Evolutionary conservation across 2,329 filamentous ascomycete genomes (phyloP).

Genomic region (Beauveria pseudobassiana): DNA sequence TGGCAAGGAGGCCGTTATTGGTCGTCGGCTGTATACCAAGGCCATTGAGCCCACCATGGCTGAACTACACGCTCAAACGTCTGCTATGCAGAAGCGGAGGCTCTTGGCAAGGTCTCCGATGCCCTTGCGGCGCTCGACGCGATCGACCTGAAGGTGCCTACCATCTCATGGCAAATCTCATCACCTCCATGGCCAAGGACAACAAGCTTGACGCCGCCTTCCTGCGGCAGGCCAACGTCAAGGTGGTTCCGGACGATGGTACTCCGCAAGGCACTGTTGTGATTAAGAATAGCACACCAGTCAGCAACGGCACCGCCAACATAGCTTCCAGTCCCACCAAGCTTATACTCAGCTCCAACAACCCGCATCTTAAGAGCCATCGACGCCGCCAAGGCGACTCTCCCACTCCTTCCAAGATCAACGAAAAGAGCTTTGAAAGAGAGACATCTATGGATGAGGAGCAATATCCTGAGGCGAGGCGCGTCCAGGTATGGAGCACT

Average conservation of each 20-base stretch:
- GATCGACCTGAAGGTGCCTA: constrained; percentile 83
- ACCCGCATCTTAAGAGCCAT: constrained; percentile 77
- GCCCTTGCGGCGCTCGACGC: constrained; percentile 80
- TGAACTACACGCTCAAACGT: constrained; percentile 78
- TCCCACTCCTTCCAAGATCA: constrained; percentile 24
- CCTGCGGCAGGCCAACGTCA: constrained; percentile 32
- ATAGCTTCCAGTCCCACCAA: constrained; percentile 43
- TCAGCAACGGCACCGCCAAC: constrained; percentile 10
- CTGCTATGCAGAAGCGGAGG: constrained; percentile 65
- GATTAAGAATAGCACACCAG: constrained; percentile 44
- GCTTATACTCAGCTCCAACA: constrained; percentile 70
- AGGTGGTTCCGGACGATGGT: constrained; percentile 32
- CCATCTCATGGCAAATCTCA: constrained; percentile 69
- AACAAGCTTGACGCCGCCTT: constrained; percentile 52
- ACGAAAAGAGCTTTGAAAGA: constrained; percentile 37
- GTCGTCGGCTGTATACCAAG: constrained; percentile 72
- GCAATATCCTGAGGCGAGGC: constrained; percentile 47
- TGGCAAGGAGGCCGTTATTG: constrained; percentile 76
- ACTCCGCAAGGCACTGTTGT: constrained; percentile 50
- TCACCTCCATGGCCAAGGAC: constrained; percentile 66
- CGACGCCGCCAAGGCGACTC: constrained; percentile 53
- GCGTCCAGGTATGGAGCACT: constrained; percentile 79
- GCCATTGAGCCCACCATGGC: constrained; percentile 76
- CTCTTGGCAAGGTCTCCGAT: constrained; percentile 73
- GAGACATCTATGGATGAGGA: constrained; percentile 42